Evolutionary conservation across 495 filamentous ascomycete species (phyloP).

Genomic region (Trichocladium uniseriatum): DNA sequence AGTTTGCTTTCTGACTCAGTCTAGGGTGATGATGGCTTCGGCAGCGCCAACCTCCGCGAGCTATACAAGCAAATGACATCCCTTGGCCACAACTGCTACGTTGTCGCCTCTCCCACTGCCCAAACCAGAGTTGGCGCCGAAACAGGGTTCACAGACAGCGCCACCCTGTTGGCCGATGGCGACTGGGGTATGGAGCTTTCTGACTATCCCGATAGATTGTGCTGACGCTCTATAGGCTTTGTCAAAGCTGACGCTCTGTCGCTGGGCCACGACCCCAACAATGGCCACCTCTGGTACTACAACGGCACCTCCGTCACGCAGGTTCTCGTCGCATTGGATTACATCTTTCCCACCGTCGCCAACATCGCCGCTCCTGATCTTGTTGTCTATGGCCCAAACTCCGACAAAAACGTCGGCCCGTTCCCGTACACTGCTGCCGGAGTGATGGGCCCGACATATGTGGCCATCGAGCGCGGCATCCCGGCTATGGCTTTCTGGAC

Average conservation of each 20-base stretch:
- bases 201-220: no score
- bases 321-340: conserved; percentile 38
- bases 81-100: conserved; percentile 30
- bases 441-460: conserved; percentile 32
- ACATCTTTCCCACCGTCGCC: conserved; percentile 40
- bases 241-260: conserved; percentile 23
- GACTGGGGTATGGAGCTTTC: conserved; percentile 12
- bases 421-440: conserved; percentile 34
- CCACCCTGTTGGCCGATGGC: conserved; percentile 21
- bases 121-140: conserved; percentile 22
- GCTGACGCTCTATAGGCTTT: conserved; percentile 21
- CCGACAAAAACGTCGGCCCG: conserved; percentile 27
- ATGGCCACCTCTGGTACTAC: conserved; percentile 40
- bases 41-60: conserved; percentile 34
- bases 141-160: conserved; percentile 20
- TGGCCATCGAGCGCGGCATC: conserved; percentile 29
- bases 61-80: conserved; percentile 30
- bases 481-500: conserved; percentile 33
- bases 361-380: conserved; percentile 30
- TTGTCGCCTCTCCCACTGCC: conserved; percentile 26
- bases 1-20: not conserved
- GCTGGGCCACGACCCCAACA: conserved; percentile 30
- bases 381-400: conserved; percentile 36
- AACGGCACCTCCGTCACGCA: conserved; percentile 36
- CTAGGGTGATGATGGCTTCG: conserved; percentile 39